These are phyloP conservation scores for Exophiala bonariae DNA, from an alignment of 2,329 filamentous ascomycete species.

Conservation along the genomic window DNA sequence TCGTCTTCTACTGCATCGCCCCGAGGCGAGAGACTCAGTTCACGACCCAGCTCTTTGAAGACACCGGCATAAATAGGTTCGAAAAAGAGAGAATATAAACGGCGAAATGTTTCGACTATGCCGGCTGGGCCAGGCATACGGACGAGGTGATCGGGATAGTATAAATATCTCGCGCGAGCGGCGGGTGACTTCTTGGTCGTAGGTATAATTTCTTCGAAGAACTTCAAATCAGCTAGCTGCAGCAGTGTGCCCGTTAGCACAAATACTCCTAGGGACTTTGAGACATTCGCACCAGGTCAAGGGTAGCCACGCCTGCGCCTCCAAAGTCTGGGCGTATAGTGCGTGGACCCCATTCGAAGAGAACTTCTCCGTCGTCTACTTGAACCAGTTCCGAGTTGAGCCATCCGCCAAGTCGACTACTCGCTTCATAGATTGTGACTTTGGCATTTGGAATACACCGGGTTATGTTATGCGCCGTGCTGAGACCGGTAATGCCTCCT, in stretches of 20 bases:
- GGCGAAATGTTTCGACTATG: conserved; percentile 32
- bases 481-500: conserved; percentile 79
- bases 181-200: conserved; percentile 53
- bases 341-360: conserved; percentile 83
- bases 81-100: conserved; percentile 39
- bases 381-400: conserved; percentile 66
- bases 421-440: conserved; percentile 80
- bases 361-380: conserved; percentile 61
- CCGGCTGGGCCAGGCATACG: conserved; percentile 52
- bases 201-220: conserved; percentile 58
- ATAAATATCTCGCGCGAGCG: conserved; percentile 72
- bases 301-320: conserved; percentile 65
- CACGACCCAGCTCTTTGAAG: conserved; percentile 35
- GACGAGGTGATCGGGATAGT: conserved; percentile 82
- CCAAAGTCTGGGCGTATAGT: conserved; percentile 61
- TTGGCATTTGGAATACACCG: conserved; percentile 66
- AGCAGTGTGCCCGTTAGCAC: conserved; percentile 4
- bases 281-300: conserved; percentile 63
- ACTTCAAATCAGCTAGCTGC: conserved; percentile 59
- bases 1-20: conserved; percentile 57
- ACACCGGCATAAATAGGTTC: conserved; percentile 59
- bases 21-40: conserved; percentile 27
- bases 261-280: conserved; percentile 2
- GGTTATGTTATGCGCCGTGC: conserved; percentile 74
- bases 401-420: conserved; percentile 76